Base-by-base conservation (phyloP, 2,329 filamentous ascomycete species). In the Tolypocladium guangdongense region DNA sequence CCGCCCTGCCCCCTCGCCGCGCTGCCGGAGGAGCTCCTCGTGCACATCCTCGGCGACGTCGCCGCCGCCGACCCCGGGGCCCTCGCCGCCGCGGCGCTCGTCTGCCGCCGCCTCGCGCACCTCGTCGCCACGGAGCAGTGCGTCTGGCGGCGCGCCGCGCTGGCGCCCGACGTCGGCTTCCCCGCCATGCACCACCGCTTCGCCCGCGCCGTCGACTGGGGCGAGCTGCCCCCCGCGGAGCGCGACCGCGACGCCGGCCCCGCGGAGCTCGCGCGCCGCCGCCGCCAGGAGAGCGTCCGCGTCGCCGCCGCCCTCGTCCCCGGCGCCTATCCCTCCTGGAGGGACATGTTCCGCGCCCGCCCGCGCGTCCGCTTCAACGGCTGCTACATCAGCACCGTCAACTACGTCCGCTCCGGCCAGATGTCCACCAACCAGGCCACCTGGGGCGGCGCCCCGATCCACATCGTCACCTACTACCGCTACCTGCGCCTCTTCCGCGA, bases 391-490 rank as follows among this genome's bases (percentile, higher is more conserved):
- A 89, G 84, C 68, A 97, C 92, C 0, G 90, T 96, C 55, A 97
- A 97, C 72, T 99, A 99, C 71, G 83, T 89, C 50, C 87, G 93
- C 27, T 75, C 89, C 0, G 93, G 93, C 35, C 87, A 87, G 55
- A 78, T 84, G 12, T 84, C 83, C 3, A 78, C 81, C 22, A 86
- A 84, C 58, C 84, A 83, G 52, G 72, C 86, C 20, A 86, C 87
- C 1, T 96, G 91, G 89, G 74, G 75, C 62, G 86, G 81, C 27
- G 54, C 53, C 36, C 91, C 91, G 10, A 86, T 97, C 37, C 90
- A 95, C 66, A 95, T 97, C 55, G 90, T 99, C 49, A 99, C 93
- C 0, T 99, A 97, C 72, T 99, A 95, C 73, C 89, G 93, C 54
- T 99, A 97, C 71, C 80, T 99, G 4, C 88, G 93, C 52, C 93